Evolutionary conservation across 2,329 filamentous ascomycete genomes (phyloP), one percentile per base, ranked within the genome.

Genomic region (Cytospora chrysosperma): DNA sequence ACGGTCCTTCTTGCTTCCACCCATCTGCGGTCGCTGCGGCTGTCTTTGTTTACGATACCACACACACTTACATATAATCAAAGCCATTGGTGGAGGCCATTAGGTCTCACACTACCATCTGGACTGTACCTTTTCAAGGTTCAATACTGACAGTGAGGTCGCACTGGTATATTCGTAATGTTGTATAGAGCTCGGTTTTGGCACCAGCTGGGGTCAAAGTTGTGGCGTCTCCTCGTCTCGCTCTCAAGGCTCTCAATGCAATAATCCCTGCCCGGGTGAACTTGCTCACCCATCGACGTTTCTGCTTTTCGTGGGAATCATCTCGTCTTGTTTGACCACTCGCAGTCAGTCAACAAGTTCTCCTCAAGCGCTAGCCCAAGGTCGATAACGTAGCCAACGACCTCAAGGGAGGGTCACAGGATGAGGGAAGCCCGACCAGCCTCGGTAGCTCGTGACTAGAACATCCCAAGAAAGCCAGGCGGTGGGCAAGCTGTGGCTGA

Each of bases 181-280:
- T 2, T 37, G 6, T 40, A 4, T 19, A 19, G 12, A 5, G 12
- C 9, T 30, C 28, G 17, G 37, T 19, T 17, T 19, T 19, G 3
- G 37, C 17, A n/a, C 37, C 37, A 40, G 17, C 37, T n/a, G 15
- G 4, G 10, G 1, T 15, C 32, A 34, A 12, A 4, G 17, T 9
- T 40, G 37, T 40, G 12, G 8, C 4, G 15, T 40, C 17, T 37
- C 7, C 37, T 17, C 37, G 19, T n/a, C 37, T 40, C 19, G 17
- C 3, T 3, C 37, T n/a, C 2, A 5, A 40, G 7, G 5, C 2
- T n/a, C 7, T 19, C 37, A 40, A 84, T 77, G 70, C 85, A 86
- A 67, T 85, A n/a, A 83, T 56, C 80, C 81, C 17, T 78, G 75
- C 70, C 81, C 82, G 67, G 81, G 78, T 66, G 76, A 70, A 30